Conservation (phyloP, 495 filamentous ascomycete genomes). For the Penicillium alfredii region DNA sequence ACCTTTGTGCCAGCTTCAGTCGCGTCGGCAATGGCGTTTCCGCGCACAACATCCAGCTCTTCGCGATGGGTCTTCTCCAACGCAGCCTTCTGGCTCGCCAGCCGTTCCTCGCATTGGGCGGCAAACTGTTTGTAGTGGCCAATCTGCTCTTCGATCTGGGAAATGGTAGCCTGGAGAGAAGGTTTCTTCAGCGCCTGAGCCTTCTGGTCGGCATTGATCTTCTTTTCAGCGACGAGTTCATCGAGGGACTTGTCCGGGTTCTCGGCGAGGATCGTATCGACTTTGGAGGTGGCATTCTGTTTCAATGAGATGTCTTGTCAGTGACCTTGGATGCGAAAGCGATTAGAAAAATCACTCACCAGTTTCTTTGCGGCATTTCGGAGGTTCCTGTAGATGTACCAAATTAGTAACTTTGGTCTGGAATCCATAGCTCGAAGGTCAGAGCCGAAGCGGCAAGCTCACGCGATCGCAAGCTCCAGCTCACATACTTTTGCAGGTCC, state of each 20-base stretch:
- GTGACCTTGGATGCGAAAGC: background rate
- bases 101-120: constrained; percentile 63
- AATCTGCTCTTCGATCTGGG: constrained; percentile 79
- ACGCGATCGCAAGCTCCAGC: background rate
- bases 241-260: constrained; percentile 73
- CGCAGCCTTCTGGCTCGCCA: constrained; percentile 62
- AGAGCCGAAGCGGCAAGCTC: too few species aligned
- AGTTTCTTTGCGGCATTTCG: constrained; percentile 86
- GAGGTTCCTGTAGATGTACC: constrained; percentile 54
- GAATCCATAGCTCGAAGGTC: too few species aligned
- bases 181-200: constrained; percentile 86
- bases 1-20: constrained; percentile 49
- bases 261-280: constrained; percentile 70
- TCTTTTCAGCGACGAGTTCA: constrained; percentile 70
- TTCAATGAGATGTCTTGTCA: constrained; percentile 3
- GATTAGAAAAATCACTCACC: constrained; percentile 45
- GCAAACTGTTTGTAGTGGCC: constrained; percentile 77
- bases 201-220: constrained; percentile 92
- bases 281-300: constrained; percentile 70
- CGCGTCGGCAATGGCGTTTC: constrained; percentile 56
- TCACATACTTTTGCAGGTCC: constrained; percentile 76
- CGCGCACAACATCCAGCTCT: constrained; percentile 63
- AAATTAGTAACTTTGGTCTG: constrained; percentile 6
- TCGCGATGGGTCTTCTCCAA: constrained; percentile 64
- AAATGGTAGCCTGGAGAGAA: constrained; percentile 63